A percentile compares a stretch with the other conserved stretches of the same genome.
phyloP scores from a whole-genome alignment of 768 basidiomycete species.

The Ephemerocybe angulata region DNA sequence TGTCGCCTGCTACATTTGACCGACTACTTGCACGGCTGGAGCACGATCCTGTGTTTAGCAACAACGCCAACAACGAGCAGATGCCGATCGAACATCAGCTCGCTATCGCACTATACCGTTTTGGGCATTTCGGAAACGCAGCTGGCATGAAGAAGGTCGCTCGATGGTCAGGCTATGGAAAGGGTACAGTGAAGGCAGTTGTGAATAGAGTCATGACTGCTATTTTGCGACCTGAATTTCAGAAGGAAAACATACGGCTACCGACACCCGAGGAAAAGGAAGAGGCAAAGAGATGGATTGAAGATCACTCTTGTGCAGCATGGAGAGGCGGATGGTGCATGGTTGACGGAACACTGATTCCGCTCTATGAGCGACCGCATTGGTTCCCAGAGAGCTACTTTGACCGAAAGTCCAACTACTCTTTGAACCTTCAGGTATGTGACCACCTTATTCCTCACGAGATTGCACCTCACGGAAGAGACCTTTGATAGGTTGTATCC shows the following conservation, averaged over 20 bases:
- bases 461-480: no score
- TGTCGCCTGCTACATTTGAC: no score
- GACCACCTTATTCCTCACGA: no score
- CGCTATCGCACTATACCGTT: no score
- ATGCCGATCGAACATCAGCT: background rate
- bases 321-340: constrained; percentile 36
- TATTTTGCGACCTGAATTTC: background rate
- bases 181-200: constrained; percentile 15
- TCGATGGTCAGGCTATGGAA: constrained; percentile 34
- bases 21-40: no score
- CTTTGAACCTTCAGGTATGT: constrained; percentile 33
- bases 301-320: constrained; percentile 24
- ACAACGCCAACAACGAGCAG: background rate
- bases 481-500: no score
- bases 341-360: constrained; percentile 38
- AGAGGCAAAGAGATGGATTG: constrained; percentile 35
- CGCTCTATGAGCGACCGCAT: constrained; percentile 27
- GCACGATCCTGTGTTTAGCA: background rate
- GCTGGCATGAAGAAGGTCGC: constrained; percentile 27
- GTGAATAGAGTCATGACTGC: background rate
- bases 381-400: constrained; percentile 36
- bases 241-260: background rate
- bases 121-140: constrained; percentile 39
- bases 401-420: constrained; percentile 37
- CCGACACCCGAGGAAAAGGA: background rate